phyloP scores from a whole-genome alignment of 768 basidiomycete species.

The Sporobolomyces roseus region DNA sequence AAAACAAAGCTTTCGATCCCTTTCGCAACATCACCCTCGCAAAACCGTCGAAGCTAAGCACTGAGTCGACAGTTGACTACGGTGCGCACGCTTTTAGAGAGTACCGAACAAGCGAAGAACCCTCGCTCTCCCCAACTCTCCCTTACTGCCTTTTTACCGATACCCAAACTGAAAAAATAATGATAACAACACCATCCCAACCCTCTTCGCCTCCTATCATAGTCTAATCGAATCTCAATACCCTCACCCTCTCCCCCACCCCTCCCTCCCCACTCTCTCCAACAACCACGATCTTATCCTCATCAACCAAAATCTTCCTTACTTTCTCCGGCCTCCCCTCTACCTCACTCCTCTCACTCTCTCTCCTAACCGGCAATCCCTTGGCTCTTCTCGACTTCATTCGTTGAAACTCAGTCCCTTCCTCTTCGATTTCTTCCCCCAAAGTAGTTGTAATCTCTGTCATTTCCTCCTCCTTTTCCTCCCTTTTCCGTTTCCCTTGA shows the following conservation, averaged over 20 bases:
- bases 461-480: neutral
- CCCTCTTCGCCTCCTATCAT: no score
- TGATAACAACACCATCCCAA: no score
- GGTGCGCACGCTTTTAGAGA: no score
- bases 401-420: neutral
- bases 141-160: no score
- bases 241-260: constrained; percentile 16
- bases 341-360: neutral
- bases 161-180: no score
- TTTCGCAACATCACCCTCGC: no score
- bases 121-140: no score
- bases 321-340: neutral
- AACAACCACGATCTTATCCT: constrained; percentile 32
- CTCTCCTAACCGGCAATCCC: neutral
- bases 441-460: neutral
- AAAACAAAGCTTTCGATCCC: no score
- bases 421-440: neutral
- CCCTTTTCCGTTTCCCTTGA: neutral
- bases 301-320: constrained; percentile 15
- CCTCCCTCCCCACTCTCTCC: neutral
- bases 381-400: neutral
- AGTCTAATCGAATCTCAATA: constrained; percentile 26
- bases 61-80: no score
- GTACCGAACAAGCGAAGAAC: no score
- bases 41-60: no score